phyloP scores from a whole-genome alignment of 2,329 filamentous ascomycete species.

The Trichoderma koningiopsis region DNA sequence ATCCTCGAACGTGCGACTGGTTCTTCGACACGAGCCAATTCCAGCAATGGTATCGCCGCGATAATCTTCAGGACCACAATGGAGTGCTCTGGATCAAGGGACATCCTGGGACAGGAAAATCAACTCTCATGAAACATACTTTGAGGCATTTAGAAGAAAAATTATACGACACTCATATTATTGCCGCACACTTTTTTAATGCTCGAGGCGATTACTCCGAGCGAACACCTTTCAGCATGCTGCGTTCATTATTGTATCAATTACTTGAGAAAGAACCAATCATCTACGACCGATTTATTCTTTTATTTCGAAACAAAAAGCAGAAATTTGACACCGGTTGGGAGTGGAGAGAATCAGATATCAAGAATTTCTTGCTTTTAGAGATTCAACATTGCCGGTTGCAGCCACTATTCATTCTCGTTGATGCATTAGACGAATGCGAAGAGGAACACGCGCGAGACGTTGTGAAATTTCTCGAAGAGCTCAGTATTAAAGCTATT shows the following conservation, averaged over 20 bases:
- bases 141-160: neutral
- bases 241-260: neutral
- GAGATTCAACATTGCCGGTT: neutral
- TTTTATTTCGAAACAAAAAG: neutral
- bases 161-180: neutral
- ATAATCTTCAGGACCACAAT: neutral
- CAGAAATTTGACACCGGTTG: neutral
- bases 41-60: neutral
- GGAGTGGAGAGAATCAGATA: neutral
- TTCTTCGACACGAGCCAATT: neutral
- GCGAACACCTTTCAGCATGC: neutral
- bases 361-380: neutral
- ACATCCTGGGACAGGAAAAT: neutral
- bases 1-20: neutral
- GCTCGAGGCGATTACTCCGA: neutral
- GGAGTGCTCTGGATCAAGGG: neutral
- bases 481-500: accelerated
- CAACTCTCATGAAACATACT: neutral
- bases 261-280: neutral
- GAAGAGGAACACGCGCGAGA: neutral
- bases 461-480: neutral
- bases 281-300: neutral
- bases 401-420: neutral
- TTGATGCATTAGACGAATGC: neutral
- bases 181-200: neutral